Evolutionary conservation across 768 basidiomycete genomes (phyloP).

Genomic region (Podaxis sp.): DNA sequence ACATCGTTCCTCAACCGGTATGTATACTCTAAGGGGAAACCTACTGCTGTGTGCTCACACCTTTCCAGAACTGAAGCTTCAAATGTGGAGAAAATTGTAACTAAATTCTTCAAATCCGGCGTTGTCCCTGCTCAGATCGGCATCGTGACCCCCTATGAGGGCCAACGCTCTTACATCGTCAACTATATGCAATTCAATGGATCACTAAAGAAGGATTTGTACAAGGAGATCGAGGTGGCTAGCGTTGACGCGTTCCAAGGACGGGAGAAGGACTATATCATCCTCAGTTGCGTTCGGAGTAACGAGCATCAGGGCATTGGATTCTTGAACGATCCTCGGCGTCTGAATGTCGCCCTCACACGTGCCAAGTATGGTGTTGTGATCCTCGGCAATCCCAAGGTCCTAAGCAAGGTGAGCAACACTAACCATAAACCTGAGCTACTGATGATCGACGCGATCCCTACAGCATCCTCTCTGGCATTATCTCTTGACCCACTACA

Average conservation of each 20-base stretch:
- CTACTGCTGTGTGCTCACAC: background rate
- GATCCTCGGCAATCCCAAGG: constrained; percentile 99
- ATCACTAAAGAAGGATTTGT: constrained; percentile 97
- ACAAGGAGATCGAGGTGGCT: constrained; percentile 99
- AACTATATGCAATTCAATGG: constrained; percentile 99
- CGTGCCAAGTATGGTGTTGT: constrained; percentile 98
- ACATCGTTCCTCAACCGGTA: constrained; percentile 96
- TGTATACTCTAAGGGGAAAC: constrained; percentile 13
- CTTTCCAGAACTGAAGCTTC: constrained; percentile 85
- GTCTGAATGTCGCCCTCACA: constrained; percentile 95
- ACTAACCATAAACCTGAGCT: background rate
- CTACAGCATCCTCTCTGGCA: constrained; percentile 96
- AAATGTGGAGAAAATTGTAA: constrained; percentile 99
- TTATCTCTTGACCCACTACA: constrained; percentile 96
- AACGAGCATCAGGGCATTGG: constrained; percentile 99
- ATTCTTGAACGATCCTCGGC: constrained; percentile 95
- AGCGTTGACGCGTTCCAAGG: constrained; percentile 99
- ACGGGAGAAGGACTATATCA: constrained; percentile 99
- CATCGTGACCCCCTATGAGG: constrained; percentile 98
- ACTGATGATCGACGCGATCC: constrained; percentile 9
- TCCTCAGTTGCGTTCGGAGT: constrained; percentile 93
- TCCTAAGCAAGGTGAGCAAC: constrained; percentile 85
- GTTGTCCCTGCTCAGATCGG: constrained; percentile 95
- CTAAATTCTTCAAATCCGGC: constrained; percentile 99
- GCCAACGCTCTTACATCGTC: constrained; percentile 96